phyloP scores from a whole-genome alignment of 164 flowering plant species.

The Cinnamomum micranthum region DNA sequence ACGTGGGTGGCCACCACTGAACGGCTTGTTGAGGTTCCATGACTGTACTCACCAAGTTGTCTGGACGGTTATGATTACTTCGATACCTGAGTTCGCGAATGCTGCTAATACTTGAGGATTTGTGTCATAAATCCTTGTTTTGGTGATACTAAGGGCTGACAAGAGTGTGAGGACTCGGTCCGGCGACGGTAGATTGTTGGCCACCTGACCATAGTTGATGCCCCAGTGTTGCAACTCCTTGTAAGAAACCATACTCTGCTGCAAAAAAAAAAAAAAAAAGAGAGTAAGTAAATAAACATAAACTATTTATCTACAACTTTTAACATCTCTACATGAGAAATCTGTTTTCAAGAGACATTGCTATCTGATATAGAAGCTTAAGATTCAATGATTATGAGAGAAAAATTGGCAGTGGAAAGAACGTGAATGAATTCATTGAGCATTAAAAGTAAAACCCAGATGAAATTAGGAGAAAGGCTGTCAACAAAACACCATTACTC shows the following conservation, averaged over 20 bases:
- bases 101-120: constrained; percentile 72
- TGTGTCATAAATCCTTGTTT: constrained; percentile 84
- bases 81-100: constrained; percentile 71
- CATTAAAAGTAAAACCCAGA: not conserved
- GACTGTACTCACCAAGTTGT: constrained; percentile 38
- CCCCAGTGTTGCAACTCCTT: constrained; percentile 53
- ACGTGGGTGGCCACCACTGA: constrained; percentile 62
- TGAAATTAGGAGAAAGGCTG: not conserved
- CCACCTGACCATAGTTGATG: constrained; percentile 92
- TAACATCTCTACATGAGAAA: not conserved
- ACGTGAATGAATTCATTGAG: not conserved
- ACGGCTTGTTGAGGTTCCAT: constrained; percentile 64
- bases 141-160: constrained; percentile 48
- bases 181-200: constrained; percentile 75
- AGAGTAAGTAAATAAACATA: not conserved
- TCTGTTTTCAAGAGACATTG: not conserved
- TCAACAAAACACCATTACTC: not conserved
- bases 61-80: constrained; percentile 67
- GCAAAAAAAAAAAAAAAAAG: not conserved
- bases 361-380: not conserved
- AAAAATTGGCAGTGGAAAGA: not conserved
- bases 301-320: not conserved
- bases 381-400: not conserved
- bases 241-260: constrained; percentile 32
- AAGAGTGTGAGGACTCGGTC: constrained; percentile 53